Conservation (phyloP, 768 basidiomycete genomes). For the Mycena polygramma region DNA sequence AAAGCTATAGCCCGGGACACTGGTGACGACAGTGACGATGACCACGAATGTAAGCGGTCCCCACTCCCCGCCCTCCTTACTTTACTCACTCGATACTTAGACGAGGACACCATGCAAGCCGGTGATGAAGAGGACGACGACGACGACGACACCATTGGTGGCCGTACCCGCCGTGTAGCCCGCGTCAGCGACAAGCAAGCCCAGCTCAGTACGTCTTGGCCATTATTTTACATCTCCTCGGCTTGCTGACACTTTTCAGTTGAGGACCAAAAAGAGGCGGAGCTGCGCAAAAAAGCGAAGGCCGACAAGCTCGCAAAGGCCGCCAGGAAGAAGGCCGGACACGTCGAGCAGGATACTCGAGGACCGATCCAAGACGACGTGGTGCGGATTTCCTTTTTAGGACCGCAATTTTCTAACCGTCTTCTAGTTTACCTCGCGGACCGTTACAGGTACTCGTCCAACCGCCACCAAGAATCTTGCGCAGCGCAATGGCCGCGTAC, state of each 20-base stretch:
- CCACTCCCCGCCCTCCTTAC: neutral
- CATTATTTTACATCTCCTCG: neutral
- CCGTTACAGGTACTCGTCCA: neutral
- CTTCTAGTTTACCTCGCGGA: neutral
- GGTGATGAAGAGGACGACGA: neutral
- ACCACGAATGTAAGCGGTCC: too few species aligned
- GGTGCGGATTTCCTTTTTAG: neutral
- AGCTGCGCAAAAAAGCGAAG: neutral
- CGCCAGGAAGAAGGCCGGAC: constrained; percentile 9
- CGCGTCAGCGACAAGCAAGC: constrained; percentile 9
- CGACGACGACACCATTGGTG: neutral
- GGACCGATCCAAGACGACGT: constrained; percentile 4
- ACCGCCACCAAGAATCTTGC: constrained; percentile 16
- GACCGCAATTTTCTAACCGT: neutral
- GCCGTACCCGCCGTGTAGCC: neutral
- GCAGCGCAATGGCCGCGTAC: constrained; percentile 17
- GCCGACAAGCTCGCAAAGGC: neutral
- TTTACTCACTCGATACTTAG: neutral
- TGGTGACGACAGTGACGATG: neutral
- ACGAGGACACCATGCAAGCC: neutral
- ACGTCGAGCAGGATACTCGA: constrained; percentile 8
- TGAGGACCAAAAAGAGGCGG: neutral
- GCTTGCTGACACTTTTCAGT: too few species aligned
- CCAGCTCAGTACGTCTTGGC: neutral
- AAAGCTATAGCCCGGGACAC: neutral